Evolutionary conservation across 163 green algal genomes (phyloP).

Genomic region (Coccomyxa subellipsoidea): DNA sequence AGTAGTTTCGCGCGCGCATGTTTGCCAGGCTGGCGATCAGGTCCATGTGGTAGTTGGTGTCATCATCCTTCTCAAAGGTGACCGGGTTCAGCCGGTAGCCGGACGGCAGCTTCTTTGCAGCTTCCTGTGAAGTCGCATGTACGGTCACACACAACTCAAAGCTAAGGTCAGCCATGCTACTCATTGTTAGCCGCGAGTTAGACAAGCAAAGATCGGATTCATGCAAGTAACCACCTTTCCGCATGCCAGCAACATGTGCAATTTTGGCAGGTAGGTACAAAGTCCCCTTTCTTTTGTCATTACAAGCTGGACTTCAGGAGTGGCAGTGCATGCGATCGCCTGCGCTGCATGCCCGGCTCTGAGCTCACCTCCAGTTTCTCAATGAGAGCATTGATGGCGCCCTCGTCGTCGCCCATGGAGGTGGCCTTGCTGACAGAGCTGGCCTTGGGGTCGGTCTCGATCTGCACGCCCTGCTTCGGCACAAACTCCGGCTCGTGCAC

Average conservation of each 20-base stretch:
- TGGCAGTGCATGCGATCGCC: too few species aligned
- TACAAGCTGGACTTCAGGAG: too few species aligned
- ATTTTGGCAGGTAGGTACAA: too few species aligned
- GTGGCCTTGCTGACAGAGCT: constrained; percentile 23
- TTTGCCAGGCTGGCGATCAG: constrained; percentile 94
- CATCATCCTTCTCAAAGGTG: constrained; percentile 93
- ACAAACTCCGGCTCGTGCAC: constrained; percentile 77
- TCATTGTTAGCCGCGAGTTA: too few species aligned
- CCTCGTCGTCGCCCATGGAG: constrained; percentile 24
- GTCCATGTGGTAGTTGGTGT: constrained; percentile 99
- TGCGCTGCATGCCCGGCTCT: too few species aligned
- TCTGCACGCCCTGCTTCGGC: constrained; percentile 83
- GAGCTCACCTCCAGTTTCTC: constrained; percentile 52
- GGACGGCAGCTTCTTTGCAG: constrained; percentile 30
- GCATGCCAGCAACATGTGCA: too few species aligned
- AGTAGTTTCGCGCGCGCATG: constrained; percentile 97
- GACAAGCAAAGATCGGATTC: too few species aligned
- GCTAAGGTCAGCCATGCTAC: too few species aligned
- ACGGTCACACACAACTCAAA: background rate
- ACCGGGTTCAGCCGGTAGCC: constrained; percentile 72
- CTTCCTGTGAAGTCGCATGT: constrained; percentile 11
- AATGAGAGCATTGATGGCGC: constrained; percentile 75
- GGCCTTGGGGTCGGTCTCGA: constrained; percentile 98
- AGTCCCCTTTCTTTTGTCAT: too few species aligned
- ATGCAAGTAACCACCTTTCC: too few species aligned